Base-by-base conservation (phyloP, 208 protist genomes). In the Leishmania turanica region DNA sequence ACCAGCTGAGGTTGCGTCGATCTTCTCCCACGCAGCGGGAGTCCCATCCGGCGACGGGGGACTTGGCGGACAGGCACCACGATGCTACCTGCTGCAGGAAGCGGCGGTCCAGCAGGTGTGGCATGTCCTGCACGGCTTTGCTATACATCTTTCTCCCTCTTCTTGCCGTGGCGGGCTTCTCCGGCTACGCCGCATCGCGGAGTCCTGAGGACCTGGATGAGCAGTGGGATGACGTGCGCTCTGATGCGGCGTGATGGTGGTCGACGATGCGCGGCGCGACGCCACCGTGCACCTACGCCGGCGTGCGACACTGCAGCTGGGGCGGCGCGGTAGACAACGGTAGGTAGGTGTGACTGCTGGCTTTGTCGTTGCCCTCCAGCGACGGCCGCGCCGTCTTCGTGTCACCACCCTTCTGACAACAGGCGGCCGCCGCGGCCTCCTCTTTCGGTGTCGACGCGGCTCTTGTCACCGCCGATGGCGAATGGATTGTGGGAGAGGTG, bases 171-270 rank as follows among this genome's bases (percentile, higher is more conserved):
- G 70, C 70, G 24, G 47, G 70, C 24, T 75, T 21, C 8, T 24
- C 79, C 19, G 75, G 80, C 73, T 68, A 72, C 58, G 45, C 56
- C 37, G 74, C 79, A 37, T 77, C 79, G 11, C 45, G 37, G 3
- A 83, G 74, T 56, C 78, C 81, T 13, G 84, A 86, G 47, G 77
- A 84, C 7, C 27, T 83, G 13, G 80, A 80, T 27, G 86, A 86
- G 53, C 83, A 87, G 80, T 83, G 83, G 75, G 77, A 81, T 24
- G 86, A 89, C n/a, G 60, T 85, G 82, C 47, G 77, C 60, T 79
- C 75, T 40, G 80, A 79, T 65, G 68, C 56, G 13, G 51, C 31
- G 70, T 84, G 80, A 65, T 78, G 64, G 80, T 83, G 80, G 80
- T 64, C 74, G 45, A 79, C 64, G 1, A 49, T 82, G 21, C 77